Percentiles rank a stretch among this genome's conserved stretches.
Conservation (phyloP, 2,329 filamentous ascomycete genomes). For the Microsporum audouinii region DNA sequence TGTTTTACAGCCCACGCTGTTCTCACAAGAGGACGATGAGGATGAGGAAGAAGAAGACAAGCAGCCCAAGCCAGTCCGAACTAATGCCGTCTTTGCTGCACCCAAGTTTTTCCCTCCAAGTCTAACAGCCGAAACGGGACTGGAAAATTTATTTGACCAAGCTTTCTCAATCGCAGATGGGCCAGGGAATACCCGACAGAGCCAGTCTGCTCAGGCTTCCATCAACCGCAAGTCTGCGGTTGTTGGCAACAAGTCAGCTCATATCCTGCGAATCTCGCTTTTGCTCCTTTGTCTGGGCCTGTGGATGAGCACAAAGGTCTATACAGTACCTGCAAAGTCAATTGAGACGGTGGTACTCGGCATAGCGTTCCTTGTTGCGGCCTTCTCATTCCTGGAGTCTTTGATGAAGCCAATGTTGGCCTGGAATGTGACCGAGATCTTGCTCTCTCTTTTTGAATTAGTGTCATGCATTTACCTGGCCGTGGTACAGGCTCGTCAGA, state of each 20-base stretch:
- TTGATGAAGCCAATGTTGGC: constrained; percentile 27
- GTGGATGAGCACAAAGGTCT: constrained; percentile 26
- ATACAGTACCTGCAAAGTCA: constrained; percentile 27
- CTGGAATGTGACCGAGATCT: constrained; percentile 31
- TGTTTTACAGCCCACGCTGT: constrained; percentile 15
- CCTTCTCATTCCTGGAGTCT: constrained; percentile 30
- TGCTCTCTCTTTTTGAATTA: constrained; percentile 29
- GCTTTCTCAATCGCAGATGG: constrained; percentile 31
- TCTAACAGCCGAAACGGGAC: constrained; percentile 33
- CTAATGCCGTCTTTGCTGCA: constrained; percentile 28
- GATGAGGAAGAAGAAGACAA: constrained; percentile 8
- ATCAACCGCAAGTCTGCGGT: not conserved
- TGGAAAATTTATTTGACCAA: constrained; percentile 37
- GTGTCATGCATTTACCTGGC: constrained; percentile 30
- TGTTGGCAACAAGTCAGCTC: not conserved
- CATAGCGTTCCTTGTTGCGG: constrained; percentile 30
- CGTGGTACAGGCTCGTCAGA: constrained; percentile 23
- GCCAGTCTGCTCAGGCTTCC: constrained; percentile 2
- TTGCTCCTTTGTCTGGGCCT: constrained; percentile 19
- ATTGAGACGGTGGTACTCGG: constrained; percentile 30
- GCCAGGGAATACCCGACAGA: constrained; percentile 23
- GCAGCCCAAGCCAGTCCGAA: constrained; percentile 14
- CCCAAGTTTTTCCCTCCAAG: constrained; percentile 37
- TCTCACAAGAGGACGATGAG: not conserved
- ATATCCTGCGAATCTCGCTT: constrained; percentile 11